Evolutionary conservation across 331 rosid genomes (phyloP).

Genomic region (Cydonia oblonga): DNA sequence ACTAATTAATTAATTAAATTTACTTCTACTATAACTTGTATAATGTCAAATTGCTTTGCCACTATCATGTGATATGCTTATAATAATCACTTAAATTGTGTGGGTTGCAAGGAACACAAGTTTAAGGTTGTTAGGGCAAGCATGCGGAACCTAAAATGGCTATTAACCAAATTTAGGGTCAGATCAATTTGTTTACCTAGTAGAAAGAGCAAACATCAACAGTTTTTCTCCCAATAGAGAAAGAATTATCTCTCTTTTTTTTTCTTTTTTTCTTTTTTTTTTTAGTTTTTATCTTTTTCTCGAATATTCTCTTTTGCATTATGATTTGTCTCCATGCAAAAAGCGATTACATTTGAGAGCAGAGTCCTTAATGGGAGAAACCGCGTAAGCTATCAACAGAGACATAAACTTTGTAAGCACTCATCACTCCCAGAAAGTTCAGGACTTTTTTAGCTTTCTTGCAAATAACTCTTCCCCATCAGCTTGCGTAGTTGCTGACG

Average conservation of each 20-base stretch:
- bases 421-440: slow-evolving; percentile 31
- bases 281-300: background rate
- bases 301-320: background rate
- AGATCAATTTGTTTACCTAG: background rate
- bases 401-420: slow-evolving; percentile 17
- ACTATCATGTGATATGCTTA: background rate
- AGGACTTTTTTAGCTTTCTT: slow-evolving; percentile 20
- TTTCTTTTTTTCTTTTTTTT: no score
- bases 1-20: background rate
- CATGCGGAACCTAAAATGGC: no score
- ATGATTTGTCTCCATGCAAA: slow-evolving; percentile 11
- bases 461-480: slow-evolving; percentile 20
- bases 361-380: slow-evolving; percentile 4
- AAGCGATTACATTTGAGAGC: slow-evolving; percentile 6
- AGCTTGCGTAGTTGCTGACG: slow-evolving; percentile 18
- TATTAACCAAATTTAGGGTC: background rate
- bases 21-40: background rate
- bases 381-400: slow-evolving; percentile 2
- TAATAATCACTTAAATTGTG: background rate
- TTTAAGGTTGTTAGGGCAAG: no score
- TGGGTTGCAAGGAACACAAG: background rate
- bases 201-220: background rate
- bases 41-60: background rate
- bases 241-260: background rate
- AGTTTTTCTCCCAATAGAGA: background rate